Base-by-base conservation (phyloP, 768 basidiomycete species). In the Dioszegia crocea region DNA sequence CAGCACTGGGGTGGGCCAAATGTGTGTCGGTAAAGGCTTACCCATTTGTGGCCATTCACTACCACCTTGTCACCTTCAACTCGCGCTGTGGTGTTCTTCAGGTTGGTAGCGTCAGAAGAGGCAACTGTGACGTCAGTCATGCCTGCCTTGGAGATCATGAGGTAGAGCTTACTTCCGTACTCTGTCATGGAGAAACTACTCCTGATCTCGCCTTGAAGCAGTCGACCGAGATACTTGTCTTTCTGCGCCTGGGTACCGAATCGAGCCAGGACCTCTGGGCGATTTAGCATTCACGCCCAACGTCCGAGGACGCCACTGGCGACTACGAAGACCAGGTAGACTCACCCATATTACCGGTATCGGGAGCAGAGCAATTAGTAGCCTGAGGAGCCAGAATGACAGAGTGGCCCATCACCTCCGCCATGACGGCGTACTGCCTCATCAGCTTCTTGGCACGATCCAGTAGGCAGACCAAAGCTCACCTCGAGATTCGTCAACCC, bases 271-370 rank as follows among this genome's bases (percentile, higher is more conserved):
- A 99, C 91, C 89, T 99, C 93, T 93, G 43, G 4, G 21, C 11
- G 11, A 14, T 17, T 54, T 30, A 41, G 40, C 23, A 14, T 12
- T 8, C 16, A 27, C 1, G 27, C 26, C 10, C 10, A 23, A 27
- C n/a, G 21, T 17, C 14, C n/a, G 29, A 39, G 17, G 21, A 21
- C 16, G 23, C 4, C 30, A n/a, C 16, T 4, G 8, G 6, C 24
- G 8, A 23, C 11, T 16, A 21, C 14, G 36, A 11, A 21, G 26
- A 27, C 29, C 27, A 8, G 12, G 26, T 10, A 10, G n/a, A 77
- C 83, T 36, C 65, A 89, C 91, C 91, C 92, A 97, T 97, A 76
- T 97, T 97, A 1, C 93, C 94, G 16, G 94, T 98, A 77, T 98
- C 94, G 29, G 94, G 94, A 14, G 93, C 92, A 24, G 92, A 86